Conservation (phyloP, 495 filamentous ascomycete genomes). For the Baudoinia panamericana region DNA sequence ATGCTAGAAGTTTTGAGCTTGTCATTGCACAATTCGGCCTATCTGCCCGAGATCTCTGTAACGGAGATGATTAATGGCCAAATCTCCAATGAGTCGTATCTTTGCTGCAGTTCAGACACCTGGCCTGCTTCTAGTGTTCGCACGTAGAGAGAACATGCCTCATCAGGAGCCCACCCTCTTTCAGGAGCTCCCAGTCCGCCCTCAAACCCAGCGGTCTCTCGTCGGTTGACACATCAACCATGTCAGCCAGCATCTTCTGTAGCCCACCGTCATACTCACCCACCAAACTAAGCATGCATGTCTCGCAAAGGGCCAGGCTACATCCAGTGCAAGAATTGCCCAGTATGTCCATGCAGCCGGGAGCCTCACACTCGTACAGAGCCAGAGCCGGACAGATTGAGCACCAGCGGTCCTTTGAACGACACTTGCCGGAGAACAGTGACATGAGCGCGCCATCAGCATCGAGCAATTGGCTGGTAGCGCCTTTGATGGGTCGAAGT, state of each 20-base stretch:
- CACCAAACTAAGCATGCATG: slow-evolving; percentile 24
- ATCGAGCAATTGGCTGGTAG: slow-evolving; percentile 12
- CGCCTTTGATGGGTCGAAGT: slow-evolving; percentile 17
- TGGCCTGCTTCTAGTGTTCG: too few species aligned
- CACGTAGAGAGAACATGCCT: slow-evolving; percentile 4
- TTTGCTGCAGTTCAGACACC: too few species aligned
- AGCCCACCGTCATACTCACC: slow-evolving; percentile 23
- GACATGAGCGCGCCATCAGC: slow-evolving; percentile 21
- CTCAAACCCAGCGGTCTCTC: slow-evolving; percentile 24
- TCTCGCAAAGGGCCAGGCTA: slow-evolving; percentile 32
- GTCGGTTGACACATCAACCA: slow-evolving; percentile 7
- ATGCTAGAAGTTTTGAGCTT: too few species aligned
- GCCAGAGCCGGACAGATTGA: slow-evolving; percentile 33
- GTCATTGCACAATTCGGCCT: too few species aligned
- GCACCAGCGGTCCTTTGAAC: slow-evolving; percentile 28
- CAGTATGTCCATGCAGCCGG: background rate
- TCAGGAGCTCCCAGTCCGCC: slow-evolving; percentile 31
- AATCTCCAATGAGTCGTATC: too few species aligned
- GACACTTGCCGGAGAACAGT: slow-evolving; percentile 13
- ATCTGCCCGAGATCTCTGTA: too few species aligned
- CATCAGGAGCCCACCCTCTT: slow-evolving; percentile 18
- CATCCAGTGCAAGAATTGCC: slow-evolving; percentile 26
- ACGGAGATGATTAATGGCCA: too few species aligned
- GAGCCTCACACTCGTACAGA: slow-evolving; percentile 25
- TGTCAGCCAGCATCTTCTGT: slow-evolving; percentile 20